These are phyloP conservation scores for Austropuccinia psidii DNA, from an alignment of 1,284 basidiomycete genomes.

Conservation along the genomic window DNA sequence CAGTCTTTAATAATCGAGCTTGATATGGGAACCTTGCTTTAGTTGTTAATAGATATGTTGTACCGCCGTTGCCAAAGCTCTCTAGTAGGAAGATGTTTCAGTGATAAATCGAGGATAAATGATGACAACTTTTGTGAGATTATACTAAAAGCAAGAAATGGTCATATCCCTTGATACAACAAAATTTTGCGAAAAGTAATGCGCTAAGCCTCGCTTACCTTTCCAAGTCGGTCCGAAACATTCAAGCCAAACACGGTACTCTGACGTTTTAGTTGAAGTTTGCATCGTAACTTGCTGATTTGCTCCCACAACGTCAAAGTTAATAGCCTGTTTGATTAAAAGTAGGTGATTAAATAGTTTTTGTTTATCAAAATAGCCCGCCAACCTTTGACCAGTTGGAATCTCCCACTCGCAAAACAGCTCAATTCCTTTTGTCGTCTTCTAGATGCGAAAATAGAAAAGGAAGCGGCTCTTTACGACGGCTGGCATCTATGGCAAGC, in stretches of 20 bases:
- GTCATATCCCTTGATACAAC: too few species aligned
- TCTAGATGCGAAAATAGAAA: conserved; percentile 73
- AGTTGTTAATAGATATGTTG: conserved; percentile 53
- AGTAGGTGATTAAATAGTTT: neutral
- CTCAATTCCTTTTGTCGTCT: conserved; percentile 70
- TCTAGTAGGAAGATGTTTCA: conserved; percentile 64
- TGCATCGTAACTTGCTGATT: conserved; percentile 75
- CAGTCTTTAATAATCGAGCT: conserved; percentile 75
- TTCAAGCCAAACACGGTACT: conserved; percentile 82
- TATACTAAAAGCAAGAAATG: conserved; percentile 23
- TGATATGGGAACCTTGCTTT: conserved; percentile 68
- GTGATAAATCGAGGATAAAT: conserved; percentile 36
- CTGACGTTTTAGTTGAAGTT: conserved; percentile 62
- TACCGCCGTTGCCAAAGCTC: conserved; percentile 68
- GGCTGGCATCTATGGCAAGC: conserved; percentile 49
- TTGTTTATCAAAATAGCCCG: conserved; percentile 34
- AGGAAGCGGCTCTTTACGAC: conserved; percentile 45
- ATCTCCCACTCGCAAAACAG: conserved; percentile 73
- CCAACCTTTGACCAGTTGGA: conserved; percentile 83
- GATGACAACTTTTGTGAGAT: conserved; percentile 35
- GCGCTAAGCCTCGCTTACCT: too few species aligned
- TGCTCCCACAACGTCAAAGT: conserved; percentile 82
- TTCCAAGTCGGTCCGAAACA: conserved; percentile 67
- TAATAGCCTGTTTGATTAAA: conserved; percentile 56
- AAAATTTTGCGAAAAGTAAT: too few species aligned